Conservation (phyloP, 2,329 filamentous ascomycete genomes). For the Sporothrix dimorphospora region DNA sequence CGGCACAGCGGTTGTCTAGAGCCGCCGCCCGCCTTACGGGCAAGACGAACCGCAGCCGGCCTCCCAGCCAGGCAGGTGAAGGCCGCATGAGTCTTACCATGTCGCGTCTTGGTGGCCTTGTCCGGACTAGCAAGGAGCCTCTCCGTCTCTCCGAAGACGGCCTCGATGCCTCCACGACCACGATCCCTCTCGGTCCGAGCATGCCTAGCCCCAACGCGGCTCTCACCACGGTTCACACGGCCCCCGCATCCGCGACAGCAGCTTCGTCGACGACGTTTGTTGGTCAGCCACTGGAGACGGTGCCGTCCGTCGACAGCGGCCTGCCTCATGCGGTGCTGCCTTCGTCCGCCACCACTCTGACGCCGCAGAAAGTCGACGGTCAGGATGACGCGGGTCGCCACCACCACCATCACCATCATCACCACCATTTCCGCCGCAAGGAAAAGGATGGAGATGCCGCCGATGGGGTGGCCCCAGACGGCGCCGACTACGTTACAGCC, state of each 20-base stretch:
- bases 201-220: not conserved
- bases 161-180: not conserved
- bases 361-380: conserved; percentile 15
- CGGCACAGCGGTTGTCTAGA: conserved; percentile 58
- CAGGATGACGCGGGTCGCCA: conserved; percentile 15
- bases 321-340: not conserved
- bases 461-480: not conserved
- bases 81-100: conserved; percentile 61
- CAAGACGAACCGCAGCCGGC: conserved; percentile 53
- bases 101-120: conserved; percentile 56
- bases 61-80: conserved; percentile 62
- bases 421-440: conserved; percentile 30
- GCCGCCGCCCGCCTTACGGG: conserved; percentile 59
- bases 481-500: not conserved
- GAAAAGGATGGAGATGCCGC: conserved; percentile 28
- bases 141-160: conserved; percentile 41
- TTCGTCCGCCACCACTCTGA: not conserved
- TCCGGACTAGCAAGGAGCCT: conserved; percentile 56
- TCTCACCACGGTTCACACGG: not conserved
- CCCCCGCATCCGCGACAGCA: not conserved
- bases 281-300: conserved; percentile 2
- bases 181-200: not conserved
- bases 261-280: not conserved
- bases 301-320: conserved; percentile 14
- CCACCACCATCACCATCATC: conserved; percentile 35